Percentiles rank a stretch among this genome's conserved stretches.
These are phyloP conservation scores for Colletotrichum chlorophyti DNA, from an alignment of 2,329 filamentous ascomycete species.

Conservation along the genomic window DNA sequence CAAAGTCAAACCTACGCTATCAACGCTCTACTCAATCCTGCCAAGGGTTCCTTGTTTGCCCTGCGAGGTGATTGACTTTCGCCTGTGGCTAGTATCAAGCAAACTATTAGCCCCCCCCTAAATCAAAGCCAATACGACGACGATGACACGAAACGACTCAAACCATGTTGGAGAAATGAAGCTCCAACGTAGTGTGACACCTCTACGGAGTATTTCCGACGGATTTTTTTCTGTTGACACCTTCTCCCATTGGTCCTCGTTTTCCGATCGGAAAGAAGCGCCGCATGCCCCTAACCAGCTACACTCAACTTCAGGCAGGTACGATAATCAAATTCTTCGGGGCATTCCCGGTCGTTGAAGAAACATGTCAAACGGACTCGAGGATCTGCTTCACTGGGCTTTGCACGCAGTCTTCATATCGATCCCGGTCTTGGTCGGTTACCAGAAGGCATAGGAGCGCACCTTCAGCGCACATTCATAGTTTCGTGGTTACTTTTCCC, in stretches of 20 bases:
- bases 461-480: not conserved
- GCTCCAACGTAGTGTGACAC: constrained; percentile 7
- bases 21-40: too few relatives aligned
- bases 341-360: constrained; percentile 5
- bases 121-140: not conserved
- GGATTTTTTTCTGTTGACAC: not conserved
- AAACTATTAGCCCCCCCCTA: not conserved
- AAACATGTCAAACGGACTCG: not conserved
- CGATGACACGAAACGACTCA: not conserved
- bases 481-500: constrained; percentile 5
- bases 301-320: constrained; percentile 20
- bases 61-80: not conserved
- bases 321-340: not conserved
- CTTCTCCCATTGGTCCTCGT: not conserved
- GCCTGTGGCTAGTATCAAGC: not conserved
- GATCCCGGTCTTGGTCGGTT: constrained; percentile 10
- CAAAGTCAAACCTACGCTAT: too few relatives aligned
- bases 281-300: constrained; percentile 3
- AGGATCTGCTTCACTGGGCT: constrained; percentile 15
- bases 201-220: constrained; percentile 12
- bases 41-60: too few relatives aligned
- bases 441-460: not conserved
- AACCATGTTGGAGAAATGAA: not conserved
- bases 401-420: constrained; percentile 21
- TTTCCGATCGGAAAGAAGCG: not conserved